Conservation (phyloP, 176 grass and related monocot species). For the Aegilops tauschii region DNA sequence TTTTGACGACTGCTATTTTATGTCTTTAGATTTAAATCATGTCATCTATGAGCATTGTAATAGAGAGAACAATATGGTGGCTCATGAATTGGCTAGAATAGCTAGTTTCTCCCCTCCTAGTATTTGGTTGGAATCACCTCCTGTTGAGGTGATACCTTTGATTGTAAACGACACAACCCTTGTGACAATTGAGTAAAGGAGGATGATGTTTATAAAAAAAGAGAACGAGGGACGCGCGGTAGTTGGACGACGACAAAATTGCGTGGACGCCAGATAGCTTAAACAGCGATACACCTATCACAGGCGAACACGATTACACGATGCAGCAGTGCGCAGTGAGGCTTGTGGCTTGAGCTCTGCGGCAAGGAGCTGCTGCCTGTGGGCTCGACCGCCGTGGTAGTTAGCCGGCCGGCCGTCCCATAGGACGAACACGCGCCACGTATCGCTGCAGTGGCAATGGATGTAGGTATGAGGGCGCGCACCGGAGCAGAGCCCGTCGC, state of each 20-base stretch:
- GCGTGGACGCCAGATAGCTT: not conserved
- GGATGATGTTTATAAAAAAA: too few relatives aligned
- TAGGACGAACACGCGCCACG: not conserved
- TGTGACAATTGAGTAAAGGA: too few relatives aligned
- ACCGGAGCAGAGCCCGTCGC: not conserved
- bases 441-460: not conserved
- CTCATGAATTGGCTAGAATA: too few relatives aligned
- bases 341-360: not conserved
- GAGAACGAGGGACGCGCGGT: not conserved
- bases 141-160: too few relatives aligned
- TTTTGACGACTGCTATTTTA: too few relatives aligned
- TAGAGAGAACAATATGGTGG: too few relatives aligned
- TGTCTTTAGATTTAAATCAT: too few relatives aligned
- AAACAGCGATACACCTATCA: not conserved
- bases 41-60: too few relatives aligned
- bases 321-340: not conserved
- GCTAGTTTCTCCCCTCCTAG: too few relatives aligned
- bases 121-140: too few relatives aligned
- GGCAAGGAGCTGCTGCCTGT: not conserved
- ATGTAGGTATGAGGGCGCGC: not conserved
- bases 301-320: not conserved
- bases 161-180: too few relatives aligned
- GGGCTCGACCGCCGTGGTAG: not conserved
- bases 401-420: not conserved
- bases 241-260: constrained; percentile 9